Base-by-base conservation (phyloP, 2,329 filamentous ascomycete species). In the Arthrobotrys sinensis region DNA sequence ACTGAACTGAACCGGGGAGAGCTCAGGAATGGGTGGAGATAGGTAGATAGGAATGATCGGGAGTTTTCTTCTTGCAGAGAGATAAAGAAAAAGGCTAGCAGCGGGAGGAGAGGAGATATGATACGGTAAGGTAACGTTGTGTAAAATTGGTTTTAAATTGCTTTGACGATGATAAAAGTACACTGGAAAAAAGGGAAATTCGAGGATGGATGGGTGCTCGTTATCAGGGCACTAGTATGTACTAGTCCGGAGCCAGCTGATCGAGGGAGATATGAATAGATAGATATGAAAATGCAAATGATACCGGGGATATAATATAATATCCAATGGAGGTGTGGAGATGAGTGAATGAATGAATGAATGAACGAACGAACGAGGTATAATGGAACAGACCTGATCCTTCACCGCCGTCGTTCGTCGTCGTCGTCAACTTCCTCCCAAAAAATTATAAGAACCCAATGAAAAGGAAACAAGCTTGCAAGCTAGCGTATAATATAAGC, bases 101-200 rank as follows among this genome's bases (percentile, higher is more conserved):
- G 50, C 28, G 48, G 65, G 40, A 69, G 52, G 53, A 55, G 48
- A 11, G 34, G 64, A 64, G 12, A 70, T 28, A 28, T 28, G 60
- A 71, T 36, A 76, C n/a, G 57, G 32, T 55, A 34, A 19, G 40
- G 55, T 60, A n/a, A 38, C 24, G 55, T 66, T 73, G 69, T 69
- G 64, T 69, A 76, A 76, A 69, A 64, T 65, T 65, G 10, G 57
- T 76, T 77, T 66, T 66, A 50, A 66, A 67, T 77, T 71, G 36
- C 32, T 46, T 67, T 67, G 66, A 67, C 45, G 57, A 55, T 69
- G 55, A 67, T 77, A 77, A 71, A 77, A 65, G 72, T 77, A 77
- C 73, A 77, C 48, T 43, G 48, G 38, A 21, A 62, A n/a, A 38
- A 46, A 60, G 45, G 65, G 24, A 34, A 57, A 48, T 40, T 38